Evolutionary conservation across 768 basidiomycete genomes (phyloP).

Genomic region (Sporobolomyces phaffii): DNA sequence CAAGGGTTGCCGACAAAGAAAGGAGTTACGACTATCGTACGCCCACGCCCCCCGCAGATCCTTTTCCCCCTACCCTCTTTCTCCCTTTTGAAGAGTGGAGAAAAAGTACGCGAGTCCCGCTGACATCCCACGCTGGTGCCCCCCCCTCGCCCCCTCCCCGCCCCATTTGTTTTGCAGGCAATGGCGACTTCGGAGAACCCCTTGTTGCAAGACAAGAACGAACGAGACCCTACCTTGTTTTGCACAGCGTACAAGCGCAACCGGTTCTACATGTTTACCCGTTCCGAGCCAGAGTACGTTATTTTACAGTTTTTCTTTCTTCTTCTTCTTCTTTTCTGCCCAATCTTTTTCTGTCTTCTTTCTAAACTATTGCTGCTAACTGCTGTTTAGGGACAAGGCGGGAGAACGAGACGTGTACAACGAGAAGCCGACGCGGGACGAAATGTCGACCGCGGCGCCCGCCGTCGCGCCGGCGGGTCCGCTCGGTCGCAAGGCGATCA

Average conservation of each 20-base stretch:
- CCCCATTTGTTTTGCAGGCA: slow-evolving; percentile 53
- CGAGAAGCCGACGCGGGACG: slow-evolving; percentile 91
- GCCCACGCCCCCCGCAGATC: too few relatives aligned
- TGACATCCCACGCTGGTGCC: too few relatives aligned
- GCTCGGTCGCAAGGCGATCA: slow-evolving; percentile 71
- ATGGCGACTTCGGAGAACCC: slow-evolving; percentile 97
- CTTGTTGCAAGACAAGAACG: slow-evolving; percentile 74
- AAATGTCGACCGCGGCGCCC: slow-evolving; percentile 75
- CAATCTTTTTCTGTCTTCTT: too few relatives aligned
- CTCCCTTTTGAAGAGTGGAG: too few relatives aligned
- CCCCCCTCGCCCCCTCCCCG: too few relatives aligned
- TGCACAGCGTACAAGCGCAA: slow-evolving; percentile 88
- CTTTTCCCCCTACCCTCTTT: too few relatives aligned
- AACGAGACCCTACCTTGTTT: slow-evolving; percentile 82
- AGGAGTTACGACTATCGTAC: slow-evolving; percentile 69
- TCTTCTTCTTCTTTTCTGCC: too few relatives aligned
- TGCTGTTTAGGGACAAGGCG: slow-evolving; percentile 69
- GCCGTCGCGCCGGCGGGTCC: slow-evolving; percentile 48
- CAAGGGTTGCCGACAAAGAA: slow-evolving; percentile 90
- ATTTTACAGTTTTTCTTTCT: too few relatives aligned
- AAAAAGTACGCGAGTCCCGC: too few relatives aligned
- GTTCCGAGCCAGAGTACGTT: slow-evolving; percentile 81
- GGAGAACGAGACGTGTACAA: slow-evolving; percentile 94
- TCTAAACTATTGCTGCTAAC: slow-evolving; percentile 5
- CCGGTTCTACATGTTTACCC: slow-evolving; percentile 91